Evolutionary conservation across 768 basidiomycete species (phyloP).

Genomic region (Leccinum uliginosum): DNA sequence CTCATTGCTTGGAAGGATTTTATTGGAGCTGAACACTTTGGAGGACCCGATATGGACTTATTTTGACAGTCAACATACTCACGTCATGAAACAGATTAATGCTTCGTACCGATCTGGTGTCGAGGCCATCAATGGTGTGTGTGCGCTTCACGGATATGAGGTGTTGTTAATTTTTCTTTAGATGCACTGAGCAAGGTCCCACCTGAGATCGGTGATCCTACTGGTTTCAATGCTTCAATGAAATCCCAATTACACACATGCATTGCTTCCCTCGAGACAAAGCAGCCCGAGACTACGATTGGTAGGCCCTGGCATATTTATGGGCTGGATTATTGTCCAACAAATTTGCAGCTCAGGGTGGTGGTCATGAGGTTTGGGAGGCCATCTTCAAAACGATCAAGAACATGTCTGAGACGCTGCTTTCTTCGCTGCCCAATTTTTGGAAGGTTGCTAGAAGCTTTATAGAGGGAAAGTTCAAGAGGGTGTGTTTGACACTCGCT

Average conservation of each 20-base stretch:
- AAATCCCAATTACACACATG: constrained; percentile 58
- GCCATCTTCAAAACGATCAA: constrained; percentile 76
- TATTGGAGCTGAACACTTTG: constrained; percentile 78
- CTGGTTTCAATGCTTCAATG: constrained; percentile 40
- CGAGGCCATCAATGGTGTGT: constrained; percentile 45
- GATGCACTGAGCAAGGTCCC: constrained; percentile 44
- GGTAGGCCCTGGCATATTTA: constrained; percentile 36
- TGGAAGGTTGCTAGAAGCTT: constrained; percentile 91
- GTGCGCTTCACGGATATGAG: constrained; percentile 1
- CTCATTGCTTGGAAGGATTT: constrained; percentile 50
- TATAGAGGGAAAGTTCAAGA: constrained; percentile 90
- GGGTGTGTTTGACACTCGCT: constrained; percentile 42
- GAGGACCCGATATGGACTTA: constrained; percentile 96
- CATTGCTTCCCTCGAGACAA: constrained; percentile 56
- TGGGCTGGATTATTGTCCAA: neutral
- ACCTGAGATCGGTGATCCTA: constrained; percentile 33
- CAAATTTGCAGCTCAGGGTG: constrained; percentile 51
- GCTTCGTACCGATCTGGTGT: constrained; percentile 51
- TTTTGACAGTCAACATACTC: constrained; percentile 88
- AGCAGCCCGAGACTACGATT: constrained; percentile 57
- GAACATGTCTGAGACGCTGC: constrained; percentile 78
- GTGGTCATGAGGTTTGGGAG: constrained; percentile 78
- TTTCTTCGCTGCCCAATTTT: constrained; percentile 85
- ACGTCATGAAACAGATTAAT: constrained; percentile 78
- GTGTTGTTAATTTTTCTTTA: constrained; percentile 21